These are phyloP conservation scores for Lachnellula occidentalis DNA, from an alignment of 2,329 filamentous ascomycete species.

Conservation along the genomic window DNA sequence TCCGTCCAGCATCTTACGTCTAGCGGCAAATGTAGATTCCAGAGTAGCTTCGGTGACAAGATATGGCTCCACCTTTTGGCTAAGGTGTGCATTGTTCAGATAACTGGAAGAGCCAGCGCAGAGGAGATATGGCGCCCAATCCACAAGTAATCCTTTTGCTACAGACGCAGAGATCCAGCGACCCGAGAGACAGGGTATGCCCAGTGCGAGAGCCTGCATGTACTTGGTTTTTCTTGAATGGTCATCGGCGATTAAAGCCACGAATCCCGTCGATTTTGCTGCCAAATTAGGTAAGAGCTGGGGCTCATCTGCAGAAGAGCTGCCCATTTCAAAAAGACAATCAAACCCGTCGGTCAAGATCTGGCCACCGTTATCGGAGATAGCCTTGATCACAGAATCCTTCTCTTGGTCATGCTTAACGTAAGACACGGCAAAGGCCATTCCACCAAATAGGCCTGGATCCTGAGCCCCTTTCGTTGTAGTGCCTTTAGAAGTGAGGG, in stretches of 20 bases:
- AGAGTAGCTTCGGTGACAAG: conserved; percentile 52
- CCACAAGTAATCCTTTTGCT: conserved; percentile 52
- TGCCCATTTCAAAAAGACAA: conserved; percentile 56
- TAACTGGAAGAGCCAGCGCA: conserved; percentile 76
- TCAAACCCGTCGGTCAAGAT: conserved; percentile 74
- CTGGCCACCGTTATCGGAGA: conserved; percentile 65
- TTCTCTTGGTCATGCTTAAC: conserved; percentile 45
- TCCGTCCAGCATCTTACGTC: conserved; percentile 59
- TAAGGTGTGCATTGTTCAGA: conserved; percentile 71
- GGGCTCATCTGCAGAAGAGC: conserved; percentile 10
- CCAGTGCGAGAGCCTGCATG: conserved; percentile 87
- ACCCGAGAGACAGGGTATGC: conserved; percentile 76
- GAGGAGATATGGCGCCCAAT: conserved; percentile 78
- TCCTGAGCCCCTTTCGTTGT: neutral
- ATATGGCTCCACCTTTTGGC: conserved; percentile 61
- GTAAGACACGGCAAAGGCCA: conserved; percentile 85
- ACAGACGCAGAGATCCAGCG: conserved; percentile 77
- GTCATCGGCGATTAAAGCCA: conserved; percentile 77
- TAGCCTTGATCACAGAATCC: conserved; percentile 56
- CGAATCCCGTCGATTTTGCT: conserved; percentile 61
- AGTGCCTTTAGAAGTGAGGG: conserved; percentile 3
- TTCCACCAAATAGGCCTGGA: conserved; percentile 61
- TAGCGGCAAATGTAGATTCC: conserved; percentile 47
- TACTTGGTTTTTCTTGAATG: conserved; percentile 88
- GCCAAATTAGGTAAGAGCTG: conserved; percentile 49